Conservation (phyloP, 371 early-diverging fungal species). For the Saksenaea vasiformis region DNA sequence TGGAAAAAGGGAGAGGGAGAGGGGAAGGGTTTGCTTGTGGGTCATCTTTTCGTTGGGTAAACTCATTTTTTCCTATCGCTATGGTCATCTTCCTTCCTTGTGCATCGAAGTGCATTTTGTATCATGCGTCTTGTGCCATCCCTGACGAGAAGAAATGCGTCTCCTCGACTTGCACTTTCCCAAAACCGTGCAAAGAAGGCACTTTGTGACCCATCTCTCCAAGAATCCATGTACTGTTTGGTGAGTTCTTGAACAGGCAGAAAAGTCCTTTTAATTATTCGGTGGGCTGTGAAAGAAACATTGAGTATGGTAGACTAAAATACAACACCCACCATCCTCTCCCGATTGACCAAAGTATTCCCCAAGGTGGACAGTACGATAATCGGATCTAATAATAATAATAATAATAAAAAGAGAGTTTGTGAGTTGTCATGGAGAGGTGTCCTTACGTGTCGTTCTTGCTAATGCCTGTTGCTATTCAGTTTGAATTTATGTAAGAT, state of each 20-base stretch:
- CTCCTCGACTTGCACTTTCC: constrained; percentile 21
- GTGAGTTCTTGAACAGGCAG: constrained; percentile 22
- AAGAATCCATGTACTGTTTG: constrained; percentile 5
- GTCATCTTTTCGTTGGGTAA: background rate
- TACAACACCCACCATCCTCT: constrained; percentile 22
- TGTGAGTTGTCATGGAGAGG: background rate
- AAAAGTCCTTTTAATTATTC: constrained; percentile 16
- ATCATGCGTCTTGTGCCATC: constrained; percentile 26
- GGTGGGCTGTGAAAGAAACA: constrained; percentile 15
- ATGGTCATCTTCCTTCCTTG: constrained; percentile 12
- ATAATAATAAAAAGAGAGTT: no score
- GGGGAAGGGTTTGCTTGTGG: no score
- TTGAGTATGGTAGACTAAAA: constrained; percentile 1
- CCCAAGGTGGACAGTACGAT: constrained; percentile 23
- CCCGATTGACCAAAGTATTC: constrained; percentile 21
- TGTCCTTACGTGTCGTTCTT: constrained; percentile 18
- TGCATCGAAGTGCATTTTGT: constrained; percentile 5
- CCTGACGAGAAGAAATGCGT: constrained; percentile 26
- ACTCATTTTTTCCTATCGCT: constrained; percentile 2
- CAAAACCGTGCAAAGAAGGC: background rate
- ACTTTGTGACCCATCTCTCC: background rate
- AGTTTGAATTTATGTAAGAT: background rate
- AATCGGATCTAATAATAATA: constrained; percentile 13
- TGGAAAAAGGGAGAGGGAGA: no score
- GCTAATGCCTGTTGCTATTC: constrained; percentile 17